Evolutionary conservation across 768 basidiomycete species (phyloP), one percentile per base, ranked within the genome.

Genomic region (Pleurotus djamor): DNA sequence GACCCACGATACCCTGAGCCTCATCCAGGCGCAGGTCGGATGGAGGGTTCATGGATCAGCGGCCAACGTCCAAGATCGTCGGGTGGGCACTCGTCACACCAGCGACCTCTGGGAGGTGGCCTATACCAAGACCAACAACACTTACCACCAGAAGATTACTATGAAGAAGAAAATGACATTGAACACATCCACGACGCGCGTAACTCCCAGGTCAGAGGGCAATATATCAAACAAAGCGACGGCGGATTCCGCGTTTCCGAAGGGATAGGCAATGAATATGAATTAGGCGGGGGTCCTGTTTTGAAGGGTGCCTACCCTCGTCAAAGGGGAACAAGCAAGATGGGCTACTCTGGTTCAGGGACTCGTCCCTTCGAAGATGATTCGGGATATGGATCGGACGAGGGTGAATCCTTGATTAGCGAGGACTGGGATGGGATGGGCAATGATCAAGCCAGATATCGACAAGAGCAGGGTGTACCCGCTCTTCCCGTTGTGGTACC

Each of bases 311-410:
- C 41, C 17, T 56, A 34, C n/a, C 33, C 54, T 28, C 49, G 49
- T 35, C 49, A 33, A 13, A 13, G 38, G 33, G 54, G 28, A 17
- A 54, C 28, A 56, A 4, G 14, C 7, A 32, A 41, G 32, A 9
- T 14, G 8, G 17, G 54, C 38, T 35, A 41, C 36, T 8, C 9
- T 48, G n/a, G n/a, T 28, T 28, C 21, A 50, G 45, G 45, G n/a
- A 17, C 9, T 10, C 38, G 38, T 10, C 10, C 10, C 38, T 48
- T 50, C 2, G 54, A 56, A 32, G 54, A 56, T n/a, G 54, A 56
- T 32, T 44, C 54, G n/a, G 54, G 54, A 14, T 56, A 56, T 14
- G 54, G 54, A 5, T 56, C 54, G 54, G 54, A 44, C 14, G 54
- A 56, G 54, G 54, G 54, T 8, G 54, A 56, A 32, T 56, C 54